Conservation (phyloP, 2,329 filamentous ascomycete species). For the Metarhizium rileyi region DNA sequence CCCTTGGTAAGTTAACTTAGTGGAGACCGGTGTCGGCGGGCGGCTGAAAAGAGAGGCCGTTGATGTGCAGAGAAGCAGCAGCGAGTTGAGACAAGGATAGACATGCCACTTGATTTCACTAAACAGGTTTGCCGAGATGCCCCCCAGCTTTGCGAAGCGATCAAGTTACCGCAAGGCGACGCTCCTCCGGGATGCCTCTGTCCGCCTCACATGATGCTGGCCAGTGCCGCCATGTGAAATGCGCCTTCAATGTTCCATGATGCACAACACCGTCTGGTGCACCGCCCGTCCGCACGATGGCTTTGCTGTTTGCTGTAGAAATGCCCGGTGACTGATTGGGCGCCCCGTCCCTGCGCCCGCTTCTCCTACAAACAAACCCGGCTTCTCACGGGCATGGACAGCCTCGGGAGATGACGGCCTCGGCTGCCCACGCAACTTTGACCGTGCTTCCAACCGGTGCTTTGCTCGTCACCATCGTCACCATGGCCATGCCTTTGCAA, state of each 20-base stretch:
- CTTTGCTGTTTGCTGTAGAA: neutral
- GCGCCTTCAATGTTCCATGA: neutral
- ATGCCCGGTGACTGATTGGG: neutral
- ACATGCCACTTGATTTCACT: too few relatives aligned
- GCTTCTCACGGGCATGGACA: neutral
- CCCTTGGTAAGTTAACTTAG: neutral
- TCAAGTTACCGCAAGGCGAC: too few relatives aligned
- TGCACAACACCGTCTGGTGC: neutral
- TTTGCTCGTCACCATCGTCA: neutral
- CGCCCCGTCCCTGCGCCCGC: neutral
- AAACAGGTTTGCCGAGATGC: too few relatives aligned
- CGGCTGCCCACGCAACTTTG: neutral
- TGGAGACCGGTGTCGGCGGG: neutral
- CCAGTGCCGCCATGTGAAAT: neutral
- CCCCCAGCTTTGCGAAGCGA: too few relatives aligned
- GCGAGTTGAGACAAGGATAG: too few relatives aligned
- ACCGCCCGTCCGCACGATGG: neutral
- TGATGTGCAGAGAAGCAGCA: neutral
- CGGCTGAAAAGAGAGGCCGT: neutral
- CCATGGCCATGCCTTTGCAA: too few relatives aligned
- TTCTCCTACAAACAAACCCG: neutral
- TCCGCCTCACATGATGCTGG: neutral
- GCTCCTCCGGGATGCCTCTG: neutral
- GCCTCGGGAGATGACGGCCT: neutral
- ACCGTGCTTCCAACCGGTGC: neutral